Evolutionary conservation across 768 basidiomycete genomes (phyloP), one percentile per base, ranked within the genome.

Genomic region (Mycena latifolia): DNA sequence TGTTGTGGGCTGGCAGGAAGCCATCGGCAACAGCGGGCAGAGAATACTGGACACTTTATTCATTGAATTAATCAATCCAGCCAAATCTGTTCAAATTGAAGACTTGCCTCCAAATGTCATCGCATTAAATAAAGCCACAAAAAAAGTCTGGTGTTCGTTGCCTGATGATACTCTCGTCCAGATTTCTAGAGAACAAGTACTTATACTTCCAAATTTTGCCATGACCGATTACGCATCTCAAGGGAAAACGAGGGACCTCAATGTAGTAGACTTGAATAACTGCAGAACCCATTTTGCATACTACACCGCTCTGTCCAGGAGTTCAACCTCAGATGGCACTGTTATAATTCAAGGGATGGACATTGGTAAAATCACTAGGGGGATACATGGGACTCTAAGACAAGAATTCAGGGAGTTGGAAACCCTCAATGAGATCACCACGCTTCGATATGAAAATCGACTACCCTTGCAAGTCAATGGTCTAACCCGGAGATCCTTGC

Each of bases 211-310:
- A 1, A 78, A 77, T 57, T 79, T 78, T 66, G 69, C 76, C 20
- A 78, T 79, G 76, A 79, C 78, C 5, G 78, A 78, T 57, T 79
- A 75, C 66, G 67, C 74, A 8, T 77, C 76, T 1, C 79, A 80
- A 63, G 78, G 79, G 4, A 77, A 75, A 53, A 76, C 77, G 17
- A 62, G 74, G 39, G 31, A 29, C 18, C 35, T 63, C 4, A 78
- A 78, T 72, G 56, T 73, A 1, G 74, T 76, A 2, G 74, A 79
- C 55, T 48, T 78, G 8, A 56, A 71, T 55, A 69, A 73, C 47
- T 66, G 67, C 15, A 29, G 47, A 24, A 65, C 24, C 35, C 76
- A 78, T 61, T 74, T 75, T 29, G 61, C 73, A 18, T 76, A 75
- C 55, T 80, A 79, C 53, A 78, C 78, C 11, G 70, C 73, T 5